Base-by-base conservation (phyloP, 345 rosid genomes). In the Ceriops tagal region DNA sequence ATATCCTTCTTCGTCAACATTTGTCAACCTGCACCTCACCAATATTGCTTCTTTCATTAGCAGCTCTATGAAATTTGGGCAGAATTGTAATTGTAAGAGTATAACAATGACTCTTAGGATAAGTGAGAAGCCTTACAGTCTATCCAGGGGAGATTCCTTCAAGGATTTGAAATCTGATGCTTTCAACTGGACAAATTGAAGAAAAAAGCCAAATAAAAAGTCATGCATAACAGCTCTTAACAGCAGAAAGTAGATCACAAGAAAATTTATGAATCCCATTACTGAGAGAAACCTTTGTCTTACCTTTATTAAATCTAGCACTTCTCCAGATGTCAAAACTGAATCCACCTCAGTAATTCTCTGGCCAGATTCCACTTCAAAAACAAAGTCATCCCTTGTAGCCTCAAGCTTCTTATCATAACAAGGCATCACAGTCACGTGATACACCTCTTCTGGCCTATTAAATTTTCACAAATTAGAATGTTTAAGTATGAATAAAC, bases 321-420 rank as follows among this genome's bases (percentile, higher is more conserved):
- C 79, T 90, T 95, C 97, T 64, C 96, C 96, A 11, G 96, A 73
- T 37, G 99, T 95, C 82, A 95, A 83, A 60, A 95, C 96, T n/a
- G 93, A 92, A 83, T 95, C 99, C 55, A 95, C 98, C 83, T 95
- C 97, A 8, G 86, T 20, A 67, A 92, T 68, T 64, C 72, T 66
- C 37, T 35, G 68, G 62, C 69, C 76, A 73, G 83, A 61, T 65
- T 80, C 93, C 43, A 63, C 81, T 62, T 83, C 84, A 71, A 87
- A 90, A 67, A 75, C 81, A 32, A 95, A 95, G 80, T 95, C 93
- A 7, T 90, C 93, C 78, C 99, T 88, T 1, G 87, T 72, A 67
- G 98, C 99, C 82, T 95, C 98, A 2, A 92, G 96, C 89, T 92
- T 95, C 83, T 92, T 95, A 79, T 95, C 99, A 74, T 90, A 92